Base-by-base conservation (phyloP, 495 filamentous ascomycete species). In the Penicillium paradoxum region DNA sequence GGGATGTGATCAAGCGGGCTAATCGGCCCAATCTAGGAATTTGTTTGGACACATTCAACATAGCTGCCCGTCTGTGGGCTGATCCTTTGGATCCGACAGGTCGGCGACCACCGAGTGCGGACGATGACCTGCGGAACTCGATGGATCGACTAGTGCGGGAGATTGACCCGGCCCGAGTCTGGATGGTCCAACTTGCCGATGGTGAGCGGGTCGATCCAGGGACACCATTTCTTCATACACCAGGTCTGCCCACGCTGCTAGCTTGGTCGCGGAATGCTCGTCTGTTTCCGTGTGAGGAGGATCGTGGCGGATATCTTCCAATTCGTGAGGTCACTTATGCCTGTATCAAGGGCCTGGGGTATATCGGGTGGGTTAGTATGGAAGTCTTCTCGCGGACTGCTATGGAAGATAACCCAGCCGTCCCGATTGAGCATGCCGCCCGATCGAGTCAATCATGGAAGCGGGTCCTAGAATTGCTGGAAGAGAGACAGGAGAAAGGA, bases 21-120 rank as follows among this genome's bases (percentile, higher is more conserved):
- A 71, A 88, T 60, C 67, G 85, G 14, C 74, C 76, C 5, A 90
- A 89, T 66, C 84, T 90, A 49, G 87, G 86, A 7, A 70, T 87
- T 51, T 88, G 84, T 65, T 73, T 90, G 15, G 87, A 90, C 66
- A 88, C 84, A 0, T 90, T 86, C 67, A 87, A 90, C 68, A 88
- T 89, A 43, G 82, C 83, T 5, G 87, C 79, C 0, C 70, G 82
- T 22, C 69, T 87, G 18, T 90, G 79, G 62, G 87, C 83, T 1
- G 84, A 90, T 54, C 84, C 84, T 0, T 66, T 78, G 0, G 63
- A 71, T 6, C 45, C 68, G 2, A 64, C 71, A 0, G 83, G 87
- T 2, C 67, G 68, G 14, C 72, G 68, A 0, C 41, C 50, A 1
- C 55, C 66, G 19, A 67, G 82, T 53, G 84, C 79, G 18, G 81